These are phyloP conservation scores for Kalmusia sp. DNA, from an alignment of 2,329 filamentous ascomycete genomes.

Conservation along the genomic window DNA sequence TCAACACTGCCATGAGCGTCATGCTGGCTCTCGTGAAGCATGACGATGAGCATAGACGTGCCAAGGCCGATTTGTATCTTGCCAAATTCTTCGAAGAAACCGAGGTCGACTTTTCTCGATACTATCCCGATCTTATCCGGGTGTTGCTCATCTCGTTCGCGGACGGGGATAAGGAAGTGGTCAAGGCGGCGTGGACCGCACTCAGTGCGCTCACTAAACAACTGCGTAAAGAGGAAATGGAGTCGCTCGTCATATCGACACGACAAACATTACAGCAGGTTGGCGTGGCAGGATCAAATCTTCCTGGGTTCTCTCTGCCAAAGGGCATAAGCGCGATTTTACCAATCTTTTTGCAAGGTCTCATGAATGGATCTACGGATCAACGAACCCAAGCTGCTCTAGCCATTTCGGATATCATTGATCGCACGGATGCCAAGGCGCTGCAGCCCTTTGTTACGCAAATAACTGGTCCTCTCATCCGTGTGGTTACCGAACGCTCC, in stretches of 20 bases:
- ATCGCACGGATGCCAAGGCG: constrained; percentile 85
- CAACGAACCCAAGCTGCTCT: constrained; percentile 91
- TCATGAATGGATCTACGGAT: constrained; percentile 94
- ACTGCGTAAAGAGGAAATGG: constrained; percentile 97
- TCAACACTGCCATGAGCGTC: constrained; percentile 95
- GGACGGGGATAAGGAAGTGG: constrained; percentile 80
- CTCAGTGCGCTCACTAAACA: constrained; percentile 87
- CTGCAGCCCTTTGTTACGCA: constrained; percentile 96
- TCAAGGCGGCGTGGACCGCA: constrained; percentile 88
- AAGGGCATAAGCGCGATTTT: constrained; percentile 97
- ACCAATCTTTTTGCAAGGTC: constrained; percentile 95
- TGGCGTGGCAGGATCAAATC: constrained; percentile 81
- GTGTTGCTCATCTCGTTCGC: constrained; percentile 91
- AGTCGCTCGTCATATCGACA: constrained; percentile 85
- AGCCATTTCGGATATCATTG: constrained; percentile 94
- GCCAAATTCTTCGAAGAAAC: constrained; percentile 84
- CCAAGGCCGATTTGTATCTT: constrained; percentile 78
- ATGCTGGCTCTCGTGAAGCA: constrained; percentile 88
- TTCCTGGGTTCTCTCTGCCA: constrained; percentile 86
- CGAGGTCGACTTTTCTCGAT: constrained; percentile 89
- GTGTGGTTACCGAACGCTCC: constrained; percentile 95
- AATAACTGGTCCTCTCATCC: constrained; percentile 95
- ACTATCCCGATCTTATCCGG: constrained; percentile 94
- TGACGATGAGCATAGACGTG: constrained; percentile 85
- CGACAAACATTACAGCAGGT: constrained; percentile 86